A percentile compares a stretch with the other conserved stretches of the same genome.
Evolutionary conservation across 306 rosid species (phyloP).

Genomic region (Cucumis sativus): Cucumber_9930_V3 NC_026660.2:4125001-4125500

Average conservation of each 20-base stretch:
- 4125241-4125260: too few relatives aligned
- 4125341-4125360: too few relatives aligned
- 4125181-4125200: too few relatives aligned
- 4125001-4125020: neutral
- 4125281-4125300: neutral
- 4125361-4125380: neutral
- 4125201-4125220: too few relatives aligned
- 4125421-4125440: neutral
- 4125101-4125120: neutral
- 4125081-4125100: neutral
- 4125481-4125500: slow-evolving; percentile 36
- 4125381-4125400: neutral
- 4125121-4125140: neutral
- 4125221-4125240: too few relatives aligned
- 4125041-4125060: neutral
- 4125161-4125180: neutral
- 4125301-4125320: neutral
- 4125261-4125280: neutral
- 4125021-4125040: too few relatives aligned
- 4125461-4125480: neutral
- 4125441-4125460: neutral
- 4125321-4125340: too few relatives aligned
- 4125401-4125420: neutral
- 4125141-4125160: neutral
- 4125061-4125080: neutral